Evolutionary conservation across 108 stramenopile species (phyloP).

Genomic region (Halocafeteria seosinensis): DNA sequence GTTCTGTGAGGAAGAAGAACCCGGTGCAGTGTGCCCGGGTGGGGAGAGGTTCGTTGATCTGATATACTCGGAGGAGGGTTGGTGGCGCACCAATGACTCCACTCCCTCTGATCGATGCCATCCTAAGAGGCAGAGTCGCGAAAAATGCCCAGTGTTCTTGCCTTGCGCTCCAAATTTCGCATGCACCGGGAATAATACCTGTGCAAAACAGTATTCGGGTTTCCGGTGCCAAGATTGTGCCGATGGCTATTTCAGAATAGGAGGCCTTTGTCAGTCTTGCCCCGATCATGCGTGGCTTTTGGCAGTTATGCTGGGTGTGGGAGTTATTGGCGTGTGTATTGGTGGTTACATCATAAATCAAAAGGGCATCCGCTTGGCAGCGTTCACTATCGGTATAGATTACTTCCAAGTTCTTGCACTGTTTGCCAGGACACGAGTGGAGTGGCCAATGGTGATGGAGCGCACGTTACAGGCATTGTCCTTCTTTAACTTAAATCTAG

Average conservation of each 20-base stretch:
- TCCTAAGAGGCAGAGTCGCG: no score
- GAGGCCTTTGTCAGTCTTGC: conserved; percentile 17
- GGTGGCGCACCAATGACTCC: no score
- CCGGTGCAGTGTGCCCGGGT: no score
- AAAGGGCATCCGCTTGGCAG: conserved; percentile 17
- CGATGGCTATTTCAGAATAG: conserved; percentile 15
- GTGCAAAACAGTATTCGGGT: conserved; percentile 10
- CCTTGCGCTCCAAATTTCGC: conserved; percentile 15
- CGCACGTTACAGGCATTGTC: conserved; percentile 5
- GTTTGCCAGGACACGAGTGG: conserved; percentile 9
- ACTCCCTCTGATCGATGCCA: no score
- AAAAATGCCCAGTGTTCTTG: no score
- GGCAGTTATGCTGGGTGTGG: background rate
- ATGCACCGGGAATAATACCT: conserved; percentile 21
- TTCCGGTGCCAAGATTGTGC: conserved; percentile 15
- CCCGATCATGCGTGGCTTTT: conserved; percentile 15
- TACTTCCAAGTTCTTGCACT: conserved; percentile 24
- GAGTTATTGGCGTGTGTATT: background rate
- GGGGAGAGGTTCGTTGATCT: no score
- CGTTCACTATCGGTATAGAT: conserved; percentile 21
- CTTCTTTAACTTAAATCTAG: conserved; percentile 22
- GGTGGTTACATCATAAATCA: conserved; percentile 14
- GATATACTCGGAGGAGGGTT: no score
- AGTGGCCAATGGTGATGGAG: conserved; percentile 12
- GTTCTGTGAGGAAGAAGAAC: no score